Conservation (phyloP, 371 early-diverging fungal genomes). For the Fennellomyces sp. region DNA sequence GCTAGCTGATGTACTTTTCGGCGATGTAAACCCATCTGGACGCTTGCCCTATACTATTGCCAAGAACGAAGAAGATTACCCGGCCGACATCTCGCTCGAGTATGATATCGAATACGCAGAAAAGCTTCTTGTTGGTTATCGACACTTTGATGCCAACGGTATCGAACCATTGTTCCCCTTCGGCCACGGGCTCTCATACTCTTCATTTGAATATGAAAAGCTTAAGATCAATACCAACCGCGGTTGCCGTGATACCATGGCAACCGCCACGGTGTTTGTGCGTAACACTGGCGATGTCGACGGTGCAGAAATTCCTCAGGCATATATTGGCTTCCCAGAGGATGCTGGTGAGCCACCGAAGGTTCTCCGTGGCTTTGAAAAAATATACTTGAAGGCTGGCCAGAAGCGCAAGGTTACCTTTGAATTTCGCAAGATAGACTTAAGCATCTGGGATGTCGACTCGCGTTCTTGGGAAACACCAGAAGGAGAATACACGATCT, state of each 20-base stretch:
- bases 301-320: constrained; percentile 56
- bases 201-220: constrained; percentile 45
- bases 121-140: constrained; percentile 52
- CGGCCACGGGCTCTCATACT: constrained; percentile 61
- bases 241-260: neutral
- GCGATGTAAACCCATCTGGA: constrained; percentile 56
- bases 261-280: constrained; percentile 26
- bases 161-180: constrained; percentile 54
- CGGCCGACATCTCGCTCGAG: too few species aligned
- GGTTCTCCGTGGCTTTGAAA: constrained; percentile 46
- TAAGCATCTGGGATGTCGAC: constrained; percentile 39
- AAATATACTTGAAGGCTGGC: constrained; percentile 28
- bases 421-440: constrained; percentile 18
- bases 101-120: constrained; percentile 50
- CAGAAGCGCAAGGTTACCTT: constrained; percentile 28
- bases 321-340: constrained; percentile 46
- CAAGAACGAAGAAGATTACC: constrained; percentile 36
- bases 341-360: constrained; percentile 43
- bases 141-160: constrained; percentile 41
- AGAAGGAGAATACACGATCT: constrained; percentile 34
- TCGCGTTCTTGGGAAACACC: constrained; percentile 30
- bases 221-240: constrained; percentile 2
- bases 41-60: constrained; percentile 56
- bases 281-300: constrained; percentile 42
- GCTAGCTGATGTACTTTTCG: constrained; percentile 55